phyloP scores from a whole-genome alignment of 2,329 filamentous ascomycete genomes.

The Epichloe sylvatica region DNA sequence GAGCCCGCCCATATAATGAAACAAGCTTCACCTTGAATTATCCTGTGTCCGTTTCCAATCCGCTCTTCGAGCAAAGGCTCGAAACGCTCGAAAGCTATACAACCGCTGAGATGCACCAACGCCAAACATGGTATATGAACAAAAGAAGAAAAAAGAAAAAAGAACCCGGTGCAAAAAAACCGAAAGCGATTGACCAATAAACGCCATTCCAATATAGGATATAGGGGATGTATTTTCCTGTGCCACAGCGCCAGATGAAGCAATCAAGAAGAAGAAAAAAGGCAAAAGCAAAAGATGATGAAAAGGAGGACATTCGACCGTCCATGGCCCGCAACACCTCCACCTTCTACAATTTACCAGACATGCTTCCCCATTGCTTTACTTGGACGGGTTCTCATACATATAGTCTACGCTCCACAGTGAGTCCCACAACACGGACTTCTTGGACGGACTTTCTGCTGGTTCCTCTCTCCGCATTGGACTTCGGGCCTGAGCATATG shows the following conservation, averaged over 20 bases:
- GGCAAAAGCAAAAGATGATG: not conserved
- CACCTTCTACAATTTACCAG: not conserved
- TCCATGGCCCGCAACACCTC: no score
- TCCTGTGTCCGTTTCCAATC: not conserved
- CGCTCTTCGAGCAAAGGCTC: not conserved
- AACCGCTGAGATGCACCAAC: not conserved
- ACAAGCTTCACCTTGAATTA: not conserved
- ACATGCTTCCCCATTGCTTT: constrained; percentile 1
- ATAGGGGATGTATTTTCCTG: not conserved
- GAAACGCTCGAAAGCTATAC: not conserved
- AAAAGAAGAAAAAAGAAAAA: not conserved
- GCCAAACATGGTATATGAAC: not conserved
- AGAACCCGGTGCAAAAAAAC: no score
- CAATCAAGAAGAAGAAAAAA: not conserved
- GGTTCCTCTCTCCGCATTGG: constrained; percentile 25
- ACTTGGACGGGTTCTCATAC: constrained; percentile 29
- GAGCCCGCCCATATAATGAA: not conserved
- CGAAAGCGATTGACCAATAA: not conserved
- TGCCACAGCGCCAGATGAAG: not conserved
- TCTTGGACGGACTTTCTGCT: constrained; percentile 29
- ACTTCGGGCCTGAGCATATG: constrained; percentile 14
- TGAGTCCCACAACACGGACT: constrained; percentile 46
- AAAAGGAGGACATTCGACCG: not conserved
- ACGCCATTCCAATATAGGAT: not conserved
- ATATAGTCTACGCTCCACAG: constrained; percentile 48